Conservation (phyloP, 108 stramenopile species). For the Chaetoceros tenuissimus region DNA sequence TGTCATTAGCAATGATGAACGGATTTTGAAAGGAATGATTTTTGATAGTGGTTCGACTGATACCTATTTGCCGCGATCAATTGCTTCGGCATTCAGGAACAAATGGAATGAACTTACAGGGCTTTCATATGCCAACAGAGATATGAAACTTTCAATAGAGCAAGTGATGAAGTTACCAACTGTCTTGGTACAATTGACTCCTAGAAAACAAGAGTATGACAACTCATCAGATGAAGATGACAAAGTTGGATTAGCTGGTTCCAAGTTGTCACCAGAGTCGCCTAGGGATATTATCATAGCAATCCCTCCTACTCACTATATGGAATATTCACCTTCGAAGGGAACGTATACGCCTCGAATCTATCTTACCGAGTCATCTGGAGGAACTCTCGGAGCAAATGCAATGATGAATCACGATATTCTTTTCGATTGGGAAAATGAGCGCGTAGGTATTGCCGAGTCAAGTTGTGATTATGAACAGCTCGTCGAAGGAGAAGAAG, state of each 20-base stretch:
- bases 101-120: constrained; percentile 70
- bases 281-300: constrained; percentile 64
- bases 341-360: constrained; percentile 41
- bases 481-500: too few relatives aligned
- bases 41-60: constrained; percentile 94
- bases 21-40: constrained; percentile 74
- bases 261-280: constrained; percentile 38
- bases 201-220: constrained; percentile 19
- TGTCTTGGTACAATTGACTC: constrained; percentile 56
- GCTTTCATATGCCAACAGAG: constrained; percentile 45
- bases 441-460: constrained; percentile 86
- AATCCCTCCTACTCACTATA: constrained; percentile 70
- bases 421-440: constrained; percentile 86
- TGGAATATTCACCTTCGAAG: constrained; percentile 52
- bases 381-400: constrained; percentile 91
- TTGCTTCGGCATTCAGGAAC: constrained; percentile 50
- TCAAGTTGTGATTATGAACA: constrained; percentile 73
- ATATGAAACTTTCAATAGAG: constrained; percentile 35
- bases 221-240: too few relatives aligned
- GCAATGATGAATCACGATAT: constrained; percentile 94
- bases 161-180: constrained; percentile 63
- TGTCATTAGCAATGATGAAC: constrained; percentile 44
- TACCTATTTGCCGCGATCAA: constrained; percentile 68
- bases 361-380: constrained; percentile 51
- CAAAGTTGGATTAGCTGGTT: constrained; percentile 60